These are phyloP conservation scores for Penicillium samsonianum DNA, from an alignment of 495 filamentous ascomycete genomes.

Conservation along the genomic window DNA sequence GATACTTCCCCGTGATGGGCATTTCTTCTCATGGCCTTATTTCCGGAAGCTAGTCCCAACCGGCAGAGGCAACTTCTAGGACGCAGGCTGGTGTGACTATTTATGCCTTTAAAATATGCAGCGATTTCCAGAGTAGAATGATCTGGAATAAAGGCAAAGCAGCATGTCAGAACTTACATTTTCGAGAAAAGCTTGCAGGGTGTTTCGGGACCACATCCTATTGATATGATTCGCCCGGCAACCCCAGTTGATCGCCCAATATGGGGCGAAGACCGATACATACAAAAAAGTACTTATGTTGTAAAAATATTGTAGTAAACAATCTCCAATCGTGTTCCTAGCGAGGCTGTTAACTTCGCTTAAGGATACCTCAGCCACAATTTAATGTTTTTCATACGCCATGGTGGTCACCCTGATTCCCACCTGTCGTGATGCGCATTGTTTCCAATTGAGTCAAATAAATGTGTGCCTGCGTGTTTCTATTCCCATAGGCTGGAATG, in stretches of 20 bases:
- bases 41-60: neutral
- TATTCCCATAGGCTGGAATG: neutral
- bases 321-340: neutral
- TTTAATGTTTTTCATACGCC: no score
- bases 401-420: neutral
- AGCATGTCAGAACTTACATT: neutral
- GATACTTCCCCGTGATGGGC: neutral
- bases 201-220: neutral
- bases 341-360: neutral
- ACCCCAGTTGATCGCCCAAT: neutral
- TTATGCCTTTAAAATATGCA: neutral
- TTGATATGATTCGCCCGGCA: neutral
- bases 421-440: neutral
- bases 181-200: neutral
- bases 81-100: neutral
- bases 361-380: neutral
- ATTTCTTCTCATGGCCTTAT: neutral
- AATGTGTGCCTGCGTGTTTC: neutral
- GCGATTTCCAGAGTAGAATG: neutral
- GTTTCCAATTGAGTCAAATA: neutral
- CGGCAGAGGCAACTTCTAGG: neutral
- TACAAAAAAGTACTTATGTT: neutral
- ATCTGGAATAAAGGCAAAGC: neutral
- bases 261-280: slow-evolving; percentile 2
- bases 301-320: neutral